Conservation (phyloP, 106 monocot genomes). For the Allium sativum region DNA sequence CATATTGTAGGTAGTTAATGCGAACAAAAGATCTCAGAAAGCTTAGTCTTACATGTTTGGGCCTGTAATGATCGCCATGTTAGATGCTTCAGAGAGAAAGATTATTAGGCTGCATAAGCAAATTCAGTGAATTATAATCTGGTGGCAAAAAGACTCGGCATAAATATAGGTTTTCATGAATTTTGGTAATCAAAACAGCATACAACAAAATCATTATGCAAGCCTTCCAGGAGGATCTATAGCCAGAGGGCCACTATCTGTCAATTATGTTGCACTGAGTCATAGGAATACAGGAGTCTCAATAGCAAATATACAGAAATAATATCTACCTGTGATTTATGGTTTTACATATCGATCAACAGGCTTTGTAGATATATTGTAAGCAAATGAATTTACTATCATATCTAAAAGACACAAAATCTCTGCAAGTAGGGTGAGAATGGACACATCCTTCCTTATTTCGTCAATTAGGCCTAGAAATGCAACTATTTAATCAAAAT, state of each 20-base stretch:
- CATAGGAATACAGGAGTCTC: background rate
- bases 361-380: conserved; percentile 82
- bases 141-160: background rate
- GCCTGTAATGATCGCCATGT: conserved; percentile 86
- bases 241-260: conserved; percentile 92
- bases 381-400: conserved; percentile 98
- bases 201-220: conserved; percentile 83
- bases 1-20: background rate
- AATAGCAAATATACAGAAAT: background rate
- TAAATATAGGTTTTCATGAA: too few relatives aligned
- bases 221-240: conserved; percentile 82
- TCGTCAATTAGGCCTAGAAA: conserved; percentile 64
- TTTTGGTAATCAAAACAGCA: conserved; percentile 3
- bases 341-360: conserved; percentile 83
- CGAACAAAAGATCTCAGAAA: background rate
- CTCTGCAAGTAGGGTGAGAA: conserved; percentile 82
- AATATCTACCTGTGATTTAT: conserved; percentile 68
- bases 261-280: conserved; percentile 7
- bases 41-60: conserved; percentile 79
- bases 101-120: conserved; percentile 81
- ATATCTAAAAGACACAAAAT: conserved; percentile 87
- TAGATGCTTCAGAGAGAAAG: conserved; percentile 97
- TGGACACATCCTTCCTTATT: conserved; percentile 72
- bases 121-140: background rate
- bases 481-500: background rate